Evolutionary conservation across 2,329 filamentous ascomycete species (phyloP), one percentile per base, ranked within the genome.

Genomic region (Fusarium tuaranense): DNA sequence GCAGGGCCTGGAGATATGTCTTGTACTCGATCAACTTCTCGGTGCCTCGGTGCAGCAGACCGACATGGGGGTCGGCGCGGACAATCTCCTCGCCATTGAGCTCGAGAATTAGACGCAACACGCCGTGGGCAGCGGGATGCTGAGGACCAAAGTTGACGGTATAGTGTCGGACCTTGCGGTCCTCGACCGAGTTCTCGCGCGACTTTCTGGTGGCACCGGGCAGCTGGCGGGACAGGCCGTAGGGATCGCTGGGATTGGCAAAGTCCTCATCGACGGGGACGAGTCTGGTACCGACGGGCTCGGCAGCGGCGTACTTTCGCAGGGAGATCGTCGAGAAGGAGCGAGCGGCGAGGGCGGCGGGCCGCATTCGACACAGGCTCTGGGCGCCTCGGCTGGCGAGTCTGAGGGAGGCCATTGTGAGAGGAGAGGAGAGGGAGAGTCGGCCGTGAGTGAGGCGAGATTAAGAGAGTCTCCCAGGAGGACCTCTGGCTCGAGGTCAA

Each of bases 11-110:
- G 81, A 98, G 90, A 83, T 99, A 99, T 79, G 96, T 98, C 90
- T 98, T 98, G 91, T 99, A 99, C 89, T 99, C 97, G 86, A 98
- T 98, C 86, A 99, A 91, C 90, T 99, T 99, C 90, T 99, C 97
- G 73, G 97, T 99, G 78, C 97, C 97, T 80, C 97, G 92, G 86
- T 99, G 97, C 81, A 99, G 90, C 84, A 99, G 88, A 68, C 97
- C 97, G 80, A 99, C 96, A 86, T 99, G 97, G 57, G 97, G 97
- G 85, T 99, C 97, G 76, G 95, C 94, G 82, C 97, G 94, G 80
- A 99, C 89, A 82, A 99, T 98, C 86, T 98, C 95, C 88, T 99
- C 97, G 83, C 97, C 97, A 85, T 95, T 98, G 83, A 99, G 90
- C 85, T 99, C 97, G 80, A 99, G 91, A 88, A 99, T 99, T 86